Evolutionary conservation across 371 early-diverging fungal genomes (phyloP), one percentile per base, ranked within the genome.

Genomic region (Rhizopus sp.): DNA sequence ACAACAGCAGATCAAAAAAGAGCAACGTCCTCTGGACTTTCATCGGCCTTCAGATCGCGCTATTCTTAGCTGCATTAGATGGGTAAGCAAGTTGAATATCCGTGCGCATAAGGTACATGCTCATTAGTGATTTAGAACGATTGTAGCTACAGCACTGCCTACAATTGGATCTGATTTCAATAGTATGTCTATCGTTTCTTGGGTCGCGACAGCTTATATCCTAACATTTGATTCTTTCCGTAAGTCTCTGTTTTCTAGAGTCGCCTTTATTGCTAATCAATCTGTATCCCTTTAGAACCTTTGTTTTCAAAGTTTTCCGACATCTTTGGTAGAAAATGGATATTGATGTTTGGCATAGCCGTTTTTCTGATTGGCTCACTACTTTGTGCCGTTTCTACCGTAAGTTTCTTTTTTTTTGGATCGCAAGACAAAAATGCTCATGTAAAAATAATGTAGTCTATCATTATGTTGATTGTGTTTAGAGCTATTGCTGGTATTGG

Each of bases 1-100:
- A 2, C 23, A 23, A 23, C 23, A 23, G 23, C 23, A 23, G 0
- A 23, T 23, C 23, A 23, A 23, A 23, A 23, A 23, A 23, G 23
- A 23, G 23, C 23, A 23, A 23, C 23, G 2, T 23, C 23, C 23
- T 23, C 23, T 23, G 23, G 48, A 74, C 72, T n/a, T 78, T 79
- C 58, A 39, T 81, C 31, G 77, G 80, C 39, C 66, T 88, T 32
- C 80, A 80, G 16, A 60, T 88, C 52, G 77, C 86, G 0, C 60
- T 89, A 5, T 91, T 93, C 65, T 78, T 93, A 55, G 89, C 88
- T 30, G 89, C 88, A 53, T 73, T 92, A 41, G 93, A 92, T 63
- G 82, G 67, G 78, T 75, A 73, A 66, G 46, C 34, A 9, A 4
- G 12, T n/a, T 32, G 8, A 39, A 32, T 7, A 53, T 23, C 23